A percentile compares a stretch with the other conserved stretches of the same genome.
phyloP scores from a whole-genome alignment of 1,284 basidiomycete species.

The Hymenochaete sp. region DNA sequence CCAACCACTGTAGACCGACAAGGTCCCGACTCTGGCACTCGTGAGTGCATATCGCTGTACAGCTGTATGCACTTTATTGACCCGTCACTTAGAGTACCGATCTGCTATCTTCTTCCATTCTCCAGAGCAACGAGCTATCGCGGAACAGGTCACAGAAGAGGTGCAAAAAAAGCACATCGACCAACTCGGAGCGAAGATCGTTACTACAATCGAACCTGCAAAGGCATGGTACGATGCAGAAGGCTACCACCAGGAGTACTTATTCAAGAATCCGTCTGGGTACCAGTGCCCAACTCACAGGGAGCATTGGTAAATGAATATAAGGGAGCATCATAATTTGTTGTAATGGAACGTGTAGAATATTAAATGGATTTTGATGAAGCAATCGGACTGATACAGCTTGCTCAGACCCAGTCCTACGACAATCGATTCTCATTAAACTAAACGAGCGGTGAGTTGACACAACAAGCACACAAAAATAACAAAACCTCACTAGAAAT shows the following conservation, averaged over 20 bases:
- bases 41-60: conserved; percentile 37
- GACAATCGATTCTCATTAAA: no score
- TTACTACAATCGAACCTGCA: conserved; percentile 62
- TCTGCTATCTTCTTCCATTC: conserved; percentile 85
- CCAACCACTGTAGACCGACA: conserved; percentile 79
- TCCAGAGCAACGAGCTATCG: conserved; percentile 67
- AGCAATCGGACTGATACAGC: no score
- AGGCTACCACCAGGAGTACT: conserved; percentile 79
- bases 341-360: no score
- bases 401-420: no score
- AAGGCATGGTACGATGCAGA: conserved; percentile 79
- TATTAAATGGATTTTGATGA: no score
- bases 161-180: conserved; percentile 79
- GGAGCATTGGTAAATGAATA: conserved; percentile 47
- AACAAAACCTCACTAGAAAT: no score
- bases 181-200: conserved; percentile 69
- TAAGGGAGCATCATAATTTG: no score
- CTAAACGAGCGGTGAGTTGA: no score
- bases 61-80: neutral
- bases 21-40: conserved; percentile 69
- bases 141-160: conserved; percentile 74
- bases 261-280: conserved; percentile 56
- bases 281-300: conserved; percentile 51
- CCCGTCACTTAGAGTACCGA: conserved; percentile 66
- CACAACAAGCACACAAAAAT: no score